Conservation (phyloP, 495 filamentous ascomycete genomes). For the Penicillium desertorum region DNA sequence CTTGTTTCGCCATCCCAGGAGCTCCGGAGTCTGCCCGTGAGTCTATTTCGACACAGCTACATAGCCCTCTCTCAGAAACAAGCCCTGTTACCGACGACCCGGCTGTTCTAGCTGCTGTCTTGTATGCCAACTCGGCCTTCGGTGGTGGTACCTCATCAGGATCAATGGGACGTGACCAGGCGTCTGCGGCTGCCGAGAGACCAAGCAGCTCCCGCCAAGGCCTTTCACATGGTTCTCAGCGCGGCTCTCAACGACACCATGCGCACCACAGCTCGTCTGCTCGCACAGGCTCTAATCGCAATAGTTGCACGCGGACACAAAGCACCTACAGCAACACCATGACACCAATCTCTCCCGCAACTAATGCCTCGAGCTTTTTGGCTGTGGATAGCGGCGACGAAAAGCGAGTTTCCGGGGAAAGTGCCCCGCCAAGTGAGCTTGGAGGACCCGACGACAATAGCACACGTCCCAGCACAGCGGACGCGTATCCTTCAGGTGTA, state of each 20-base stretch:
- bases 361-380: slow-evolving; percentile 54
- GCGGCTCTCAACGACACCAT: slow-evolving; percentile 33
- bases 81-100: slow-evolving; percentile 28
- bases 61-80: slow-evolving; percentile 18
- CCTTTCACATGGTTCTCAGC: slow-evolving; percentile 19
- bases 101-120: slow-evolving; percentile 33
- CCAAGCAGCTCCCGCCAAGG: slow-evolving; percentile 37
- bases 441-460: slow-evolving; percentile 28
- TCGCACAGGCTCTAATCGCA: slow-evolving; percentile 41
- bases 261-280: slow-evolving; percentile 42
- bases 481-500: slow-evolving; percentile 21
- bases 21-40: slow-evolving; percentile 20
- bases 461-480: slow-evolving; percentile 35
- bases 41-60: slow-evolving; percentile 20
- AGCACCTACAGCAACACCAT: slow-evolving; percentile 48
- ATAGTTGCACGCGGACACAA: slow-evolving; percentile 47
- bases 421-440: slow-evolving; percentile 31
- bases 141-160: slow-evolving; percentile 1
- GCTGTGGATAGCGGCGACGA: slow-evolving; percentile 51
- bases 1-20: slow-evolving; percentile 31
- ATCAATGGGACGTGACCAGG: slow-evolving; percentile 19
- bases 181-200: slow-evolving; percentile 28
- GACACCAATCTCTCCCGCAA: slow-evolving; percentile 49
- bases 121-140: slow-evolving; percentile 31
- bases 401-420: slow-evolving; percentile 34